These are phyloP conservation scores for Cytospora piceicola DNA, from an alignment of 2,329 filamentous ascomycete species.

Conservation along the genomic window DNA sequence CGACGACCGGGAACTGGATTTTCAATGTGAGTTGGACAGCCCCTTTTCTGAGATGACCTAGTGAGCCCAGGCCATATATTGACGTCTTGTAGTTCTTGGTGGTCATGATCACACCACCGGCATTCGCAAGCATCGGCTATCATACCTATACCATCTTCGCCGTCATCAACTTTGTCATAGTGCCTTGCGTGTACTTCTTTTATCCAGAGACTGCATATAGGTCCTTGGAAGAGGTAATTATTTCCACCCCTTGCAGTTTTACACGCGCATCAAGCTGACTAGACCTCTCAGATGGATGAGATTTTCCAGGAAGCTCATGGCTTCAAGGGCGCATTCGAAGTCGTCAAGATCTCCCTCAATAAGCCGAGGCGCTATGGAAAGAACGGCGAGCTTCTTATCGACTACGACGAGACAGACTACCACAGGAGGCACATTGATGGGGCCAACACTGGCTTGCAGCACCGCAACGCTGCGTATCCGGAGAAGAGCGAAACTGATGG, in stretches of 20 bases:
- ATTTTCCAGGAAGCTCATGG: conserved; percentile 63
- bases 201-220: conserved; percentile 68
- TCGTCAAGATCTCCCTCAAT: conserved; percentile 47
- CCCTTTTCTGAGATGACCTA: no score
- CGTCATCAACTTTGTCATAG: conserved; percentile 64
- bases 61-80: not conserved
- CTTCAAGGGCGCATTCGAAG: conserved; percentile 43
- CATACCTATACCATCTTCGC: conserved; percentile 70
- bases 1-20: conserved; percentile 26
- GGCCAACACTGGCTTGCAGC: not conserved
- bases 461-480: not conserved
- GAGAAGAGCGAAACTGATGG: conserved; percentile 14
- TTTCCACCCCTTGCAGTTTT: not conserved
- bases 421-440: conserved; percentile 21
- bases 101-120: conserved; percentile 65
- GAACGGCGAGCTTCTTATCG: conserved; percentile 60
- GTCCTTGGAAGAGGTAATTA: conserved; percentile 62
- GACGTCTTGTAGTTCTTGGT: conserved; percentile 64
- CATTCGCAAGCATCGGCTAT: conserved; percentile 60
- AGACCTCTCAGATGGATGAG: conserved; percentile 54
- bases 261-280: not conserved
- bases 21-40: conserved; percentile 21
- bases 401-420: conserved; percentile 43
- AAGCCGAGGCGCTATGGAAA: conserved; percentile 62
- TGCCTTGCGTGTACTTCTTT: conserved; percentile 63